Conservation (phyloP, 2,329 filamentous ascomycete genomes). For the Dothideomycetes sp. region DNA sequence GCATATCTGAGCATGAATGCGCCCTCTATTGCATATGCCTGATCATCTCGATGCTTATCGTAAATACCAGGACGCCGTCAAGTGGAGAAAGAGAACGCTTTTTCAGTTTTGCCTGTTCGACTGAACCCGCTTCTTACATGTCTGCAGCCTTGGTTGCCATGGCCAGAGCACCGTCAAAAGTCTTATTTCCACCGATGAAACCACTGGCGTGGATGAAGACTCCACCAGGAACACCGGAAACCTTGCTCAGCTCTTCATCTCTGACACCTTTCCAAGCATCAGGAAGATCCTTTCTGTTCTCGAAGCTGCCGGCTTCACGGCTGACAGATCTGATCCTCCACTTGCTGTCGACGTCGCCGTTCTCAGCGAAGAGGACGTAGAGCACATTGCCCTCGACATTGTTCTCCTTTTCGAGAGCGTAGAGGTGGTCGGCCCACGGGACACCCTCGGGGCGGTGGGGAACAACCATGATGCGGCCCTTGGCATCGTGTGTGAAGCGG, state of each 20-base stretch:
- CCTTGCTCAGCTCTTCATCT: constrained; percentile 70
- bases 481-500: constrained; percentile 55
- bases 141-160: constrained; percentile 72
- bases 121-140: constrained; percentile 17
- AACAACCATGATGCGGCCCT: constrained; percentile 74
- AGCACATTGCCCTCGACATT: constrained; percentile 45
- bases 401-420: constrained; percentile 62
- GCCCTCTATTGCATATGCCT: not conserved
- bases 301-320: constrained; percentile 71
- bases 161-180: constrained; percentile 71
- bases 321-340: constrained; percentile 95
- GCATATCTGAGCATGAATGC: not conserved
- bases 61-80: not conserved
- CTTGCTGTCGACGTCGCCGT: constrained; percentile 60
- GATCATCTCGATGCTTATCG: not conserved
- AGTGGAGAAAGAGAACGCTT: not conserved
- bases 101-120: not conserved
- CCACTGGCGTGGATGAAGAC: constrained; percentile 92
- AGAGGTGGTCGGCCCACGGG: constrained; percentile 95
- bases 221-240: constrained; percentile 58
- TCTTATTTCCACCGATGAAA: constrained; percentile 94
- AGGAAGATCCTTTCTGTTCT: constrained; percentile 82
- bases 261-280: constrained; percentile 86
- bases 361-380: constrained; percentile 89
- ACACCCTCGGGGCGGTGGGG: constrained; percentile 52